These are phyloP conservation scores for Tolypocladium guangdongense DNA, from an alignment of 2,329 filamentous ascomycete species.

Conservation along the genomic window DNA sequence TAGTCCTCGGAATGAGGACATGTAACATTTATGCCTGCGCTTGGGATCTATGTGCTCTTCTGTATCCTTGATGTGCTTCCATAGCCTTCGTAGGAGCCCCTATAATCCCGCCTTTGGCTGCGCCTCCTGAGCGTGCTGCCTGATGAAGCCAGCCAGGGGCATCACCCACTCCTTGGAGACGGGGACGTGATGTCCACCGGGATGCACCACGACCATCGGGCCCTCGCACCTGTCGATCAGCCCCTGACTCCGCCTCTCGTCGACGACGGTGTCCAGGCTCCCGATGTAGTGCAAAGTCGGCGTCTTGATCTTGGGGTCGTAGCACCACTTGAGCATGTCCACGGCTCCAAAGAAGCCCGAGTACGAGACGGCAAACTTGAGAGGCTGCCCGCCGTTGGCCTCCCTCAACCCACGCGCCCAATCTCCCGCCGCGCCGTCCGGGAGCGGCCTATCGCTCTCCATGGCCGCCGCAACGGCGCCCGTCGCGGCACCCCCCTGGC, in stretches of 20 bases:
- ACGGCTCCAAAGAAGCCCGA: conserved; percentile 63
- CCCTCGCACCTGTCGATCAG: conserved; percentile 55
- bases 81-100: not conserved
- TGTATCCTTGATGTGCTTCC: conserved; percentile 1
- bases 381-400: conserved; percentile 37
- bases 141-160: conserved; percentile 63
- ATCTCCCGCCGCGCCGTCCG: conserved; percentile 16
- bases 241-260: conserved; percentile 58
- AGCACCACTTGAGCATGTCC: conserved; percentile 49
- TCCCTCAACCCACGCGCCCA: conserved; percentile 36
- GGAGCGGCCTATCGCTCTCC: conserved; percentile 33
- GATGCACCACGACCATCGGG: conserved; percentile 53
- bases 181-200: conserved; percentile 85
- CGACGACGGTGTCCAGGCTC: conserved; percentile 77
- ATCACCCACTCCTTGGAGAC: conserved; percentile 71
- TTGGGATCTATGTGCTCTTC: conserved; percentile 9
- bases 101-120: conserved; percentile 15
- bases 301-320: conserved; percentile 64
- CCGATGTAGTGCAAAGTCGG: conserved; percentile 76
- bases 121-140: conserved; percentile 21
- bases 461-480: conserved; percentile 63
- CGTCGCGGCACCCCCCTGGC: conserved; percentile 64
- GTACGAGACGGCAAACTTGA: conserved; percentile 65
- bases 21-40: conserved; percentile 15
- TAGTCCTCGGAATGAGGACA: conserved; percentile 18